Base-by-base conservation (phyloP, 169 alveolate species). In the Eimeria maxima region DNA sequence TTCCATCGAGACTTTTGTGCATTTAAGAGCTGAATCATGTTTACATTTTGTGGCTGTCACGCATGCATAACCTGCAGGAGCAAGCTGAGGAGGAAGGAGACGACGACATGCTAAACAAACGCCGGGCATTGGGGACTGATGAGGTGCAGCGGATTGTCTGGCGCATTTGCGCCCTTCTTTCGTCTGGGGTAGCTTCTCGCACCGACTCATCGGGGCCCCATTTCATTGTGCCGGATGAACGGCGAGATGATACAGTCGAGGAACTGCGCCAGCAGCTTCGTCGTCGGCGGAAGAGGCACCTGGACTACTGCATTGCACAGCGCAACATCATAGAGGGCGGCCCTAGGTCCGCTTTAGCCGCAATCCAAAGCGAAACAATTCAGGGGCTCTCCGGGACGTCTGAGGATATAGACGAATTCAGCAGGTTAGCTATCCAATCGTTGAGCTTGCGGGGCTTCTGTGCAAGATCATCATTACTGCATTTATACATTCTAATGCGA, bases 191-290 rank as follows among this genome's bases (percentile, higher is more conserved):
- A 42, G 38, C 29, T 78, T 44, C 67, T n/a, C 29, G 78, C 5
- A 10, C 71, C 13, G 92, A 57, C 5, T 2, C 42, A 3, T 44
- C 50, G 8, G n/a, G 44, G 78, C 78, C 55, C 10, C 27, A 11
- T 4, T 63, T 87, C 29, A 11, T 65, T 63, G 94, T 44, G 20
- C 83, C 94, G 24, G 94, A 44, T 42, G 33, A 87, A 14, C 63
- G 14, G 47, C 53, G 27, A 24, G 80, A 87, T 18, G 67, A 87
- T 63, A 65, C 94, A 65, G 42, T 65, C 44, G 53, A 60, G 45
- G 83, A 87, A 47, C 53, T 87, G 69, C 94, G 74, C 22, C 67
- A 87, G 94, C 83, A 87, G 83, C 60, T 87, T 20, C 94, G 94
- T 14, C 83, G 65, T 65, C 78, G 94, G 0, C 94, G 83, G 29